Base-by-base conservation (phyloP, 106 monocot genomes). In the Narthecium ossifragum region DNA sequence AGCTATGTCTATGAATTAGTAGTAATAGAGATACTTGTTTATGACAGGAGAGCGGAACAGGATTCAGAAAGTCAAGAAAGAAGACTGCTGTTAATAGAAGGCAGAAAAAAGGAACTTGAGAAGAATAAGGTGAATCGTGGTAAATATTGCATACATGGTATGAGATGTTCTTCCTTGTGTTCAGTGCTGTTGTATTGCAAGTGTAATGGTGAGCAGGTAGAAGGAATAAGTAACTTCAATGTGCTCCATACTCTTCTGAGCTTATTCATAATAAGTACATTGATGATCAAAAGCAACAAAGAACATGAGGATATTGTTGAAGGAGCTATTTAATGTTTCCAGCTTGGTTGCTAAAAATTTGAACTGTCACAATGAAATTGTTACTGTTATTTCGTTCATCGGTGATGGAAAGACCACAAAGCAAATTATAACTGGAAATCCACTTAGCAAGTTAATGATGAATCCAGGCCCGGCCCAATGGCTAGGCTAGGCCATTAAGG, bases 1-100 rank as follows among this genome's bases (percentile, higher is more conserved):
- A 49, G 17, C 21, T 24, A 49, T 3, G 8, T 9, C 4, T 24
- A n/a, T 49, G 49, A 49, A 49, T 22, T 49, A 10, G 24, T 23
- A 46, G 6, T 15, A 46, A 10, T 8, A 3, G 23, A 22, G 18
- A 22, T 49, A 4, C 29, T 11, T 20, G 9, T 3, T 33, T 17
- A 32, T 41, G 2, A 59, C 65, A 75, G 75, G 75, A 75, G 17
- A 75, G 49, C 31, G 75, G 68, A 22, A 26, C 37, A 17, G 55
- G 63, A 15, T 69, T 25, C 26, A 27, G 13, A 39, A 62, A 40
- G 29, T 48, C 54, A 0, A 67, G 31, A 27, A 68, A 68, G 75
- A 67, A 63, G 63, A 29, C 20, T 25, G 10, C 62, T 31, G 46
- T 45, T 26, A 57, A 38, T n/a, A n/a, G 56, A 72, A 43, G 48